Evolutionary conservation across 345 rosid species (phyloP).

Genomic region (Corymbia maculata): DNA sequence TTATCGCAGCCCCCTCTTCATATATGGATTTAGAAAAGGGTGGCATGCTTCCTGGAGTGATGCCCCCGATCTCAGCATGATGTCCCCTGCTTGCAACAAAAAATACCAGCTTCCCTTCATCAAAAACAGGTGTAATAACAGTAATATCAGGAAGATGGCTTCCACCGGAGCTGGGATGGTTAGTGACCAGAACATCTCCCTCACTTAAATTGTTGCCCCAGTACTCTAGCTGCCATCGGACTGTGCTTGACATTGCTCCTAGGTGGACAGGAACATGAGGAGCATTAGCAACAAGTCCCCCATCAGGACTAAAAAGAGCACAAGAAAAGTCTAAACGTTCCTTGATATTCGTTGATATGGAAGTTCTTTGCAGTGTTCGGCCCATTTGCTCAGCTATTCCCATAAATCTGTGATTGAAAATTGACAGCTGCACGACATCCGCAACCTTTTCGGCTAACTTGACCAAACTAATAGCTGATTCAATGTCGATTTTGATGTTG

Average conservation of each 20-base stretch:
- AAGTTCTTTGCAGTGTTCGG: slow-evolving; percentile 89
- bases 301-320: slow-evolving; percentile 92
- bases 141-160: slow-evolving; percentile 98
- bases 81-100: slow-evolving; percentile 98
- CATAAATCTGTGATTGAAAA: slow-evolving; percentile 95
- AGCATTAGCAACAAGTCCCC: slow-evolving; percentile 94
- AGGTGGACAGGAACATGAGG: slow-evolving; percentile 98
- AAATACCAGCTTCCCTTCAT: slow-evolving; percentile 67
- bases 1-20: slow-evolving; percentile 98
- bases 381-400: slow-evolving; percentile 99
- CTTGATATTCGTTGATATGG: slow-evolving; percentile 93
- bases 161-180: slow-evolving; percentile 96
- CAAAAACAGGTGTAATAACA: slow-evolving; percentile 87
- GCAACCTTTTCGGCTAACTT: slow-evolving; percentile 65
- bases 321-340: slow-evolving; percentile 96
- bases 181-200: slow-evolving; percentile 89
- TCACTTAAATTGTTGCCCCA: slow-evolving; percentile 72
- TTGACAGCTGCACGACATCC: slow-evolving; percentile 94
- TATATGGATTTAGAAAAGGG: slow-evolving; percentile 92
- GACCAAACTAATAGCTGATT: slow-evolving; percentile 20
- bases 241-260: slow-evolving; percentile 97
- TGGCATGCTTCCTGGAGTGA: slow-evolving; percentile 99
- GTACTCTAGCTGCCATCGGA: slow-evolving; percentile 77
- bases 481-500: slow-evolving; percentile 74
- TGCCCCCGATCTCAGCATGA: slow-evolving; percentile 99